phyloP scores from a whole-genome alignment of 2,329 filamentous ascomycete genomes.

The Clonostachys sp. region DNA sequence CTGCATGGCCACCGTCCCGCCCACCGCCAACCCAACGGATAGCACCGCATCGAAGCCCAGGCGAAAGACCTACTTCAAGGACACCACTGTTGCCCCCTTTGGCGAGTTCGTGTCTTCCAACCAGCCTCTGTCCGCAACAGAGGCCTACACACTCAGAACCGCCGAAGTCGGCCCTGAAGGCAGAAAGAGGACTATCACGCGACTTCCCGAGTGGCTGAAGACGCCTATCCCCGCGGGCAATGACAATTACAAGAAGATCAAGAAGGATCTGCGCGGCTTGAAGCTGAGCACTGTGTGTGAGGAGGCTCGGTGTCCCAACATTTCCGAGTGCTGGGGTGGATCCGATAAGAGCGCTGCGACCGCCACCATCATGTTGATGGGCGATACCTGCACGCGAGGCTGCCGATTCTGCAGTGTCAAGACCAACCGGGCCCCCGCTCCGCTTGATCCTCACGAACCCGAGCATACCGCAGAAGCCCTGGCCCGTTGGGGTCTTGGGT shows the following conservation, averaged over 20 bases:
- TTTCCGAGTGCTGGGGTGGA: slow-evolving; percentile 97
- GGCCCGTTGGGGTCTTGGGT: slow-evolving; percentile 87
- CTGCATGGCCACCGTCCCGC: slow-evolving; percentile 41
- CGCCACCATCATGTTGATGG: slow-evolving; percentile 99
- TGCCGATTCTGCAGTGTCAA: slow-evolving; percentile 98
- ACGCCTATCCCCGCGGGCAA: slow-evolving; percentile 83
- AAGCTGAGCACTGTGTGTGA: slow-evolving; percentile 95
- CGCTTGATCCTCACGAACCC: slow-evolving; percentile 91
- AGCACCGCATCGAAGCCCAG: slow-evolving; percentile 11
- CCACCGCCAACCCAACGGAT: slow-evolving; percentile 17
- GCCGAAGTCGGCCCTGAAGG: slow-evolving; percentile 61
- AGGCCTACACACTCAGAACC: slow-evolving; percentile 57
- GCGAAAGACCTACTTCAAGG: slow-evolving; percentile 53
- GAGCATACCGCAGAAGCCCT: slow-evolving; percentile 95
- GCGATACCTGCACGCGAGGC: slow-evolving; percentile 93
- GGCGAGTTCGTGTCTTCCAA: slow-evolving; percentile 49
- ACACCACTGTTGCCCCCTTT: slow-evolving; percentile 51
- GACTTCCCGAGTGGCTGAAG: slow-evolving; percentile 92
- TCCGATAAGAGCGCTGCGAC: slow-evolving; percentile 84
- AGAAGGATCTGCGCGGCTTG: slow-evolving; percentile 84
- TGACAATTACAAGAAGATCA: slow-evolving; percentile 88
- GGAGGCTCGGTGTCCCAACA: slow-evolving; percentile 95
- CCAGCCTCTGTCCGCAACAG: slow-evolving; percentile 39
- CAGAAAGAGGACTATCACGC: slow-evolving; percentile 60
- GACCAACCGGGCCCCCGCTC: slow-evolving; percentile 69